Percentiles rank a stretch among this genome's conserved stretches.
phyloP scores from a whole-genome alignment of 768 basidiomycete genomes.

The Amyloporia xantha region DNA sequence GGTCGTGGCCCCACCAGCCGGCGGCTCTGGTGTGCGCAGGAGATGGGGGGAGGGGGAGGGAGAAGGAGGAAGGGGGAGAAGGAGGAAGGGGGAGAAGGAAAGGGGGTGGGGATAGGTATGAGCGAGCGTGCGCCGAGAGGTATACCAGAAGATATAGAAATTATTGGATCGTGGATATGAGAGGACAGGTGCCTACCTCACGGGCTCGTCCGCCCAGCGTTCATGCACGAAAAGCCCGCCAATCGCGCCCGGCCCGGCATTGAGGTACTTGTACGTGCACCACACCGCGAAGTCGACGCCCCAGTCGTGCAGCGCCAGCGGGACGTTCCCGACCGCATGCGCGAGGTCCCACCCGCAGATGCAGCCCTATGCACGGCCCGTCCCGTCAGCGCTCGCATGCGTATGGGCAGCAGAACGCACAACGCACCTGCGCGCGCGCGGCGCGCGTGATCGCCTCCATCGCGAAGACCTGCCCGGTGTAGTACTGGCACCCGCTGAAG shows the following conservation, averaged over 20 bases:
- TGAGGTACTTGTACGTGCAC: slow-evolving; percentile 98
- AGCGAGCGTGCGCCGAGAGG: too few relatives aligned
- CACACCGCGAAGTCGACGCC: slow-evolving; percentile 95
- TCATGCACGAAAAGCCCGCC: slow-evolving; percentile 89
- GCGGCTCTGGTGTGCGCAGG: slow-evolving; percentile 49
- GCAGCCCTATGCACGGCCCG: slow-evolving; percentile 54
- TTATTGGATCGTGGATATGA: background rate
- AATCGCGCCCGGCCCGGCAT: slow-evolving; percentile 95
- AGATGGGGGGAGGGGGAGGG: background rate
- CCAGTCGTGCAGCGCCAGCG: slow-evolving; percentile 87
- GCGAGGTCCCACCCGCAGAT: slow-evolving; percentile 96
- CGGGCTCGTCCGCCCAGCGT: slow-evolving; percentile 68
- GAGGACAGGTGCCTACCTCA: slow-evolving; percentile 28
- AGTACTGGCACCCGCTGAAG: slow-evolving; percentile 93
- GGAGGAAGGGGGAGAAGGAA: background rate
- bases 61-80: background rate
- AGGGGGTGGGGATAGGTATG: background rate
- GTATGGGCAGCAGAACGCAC: background rate
- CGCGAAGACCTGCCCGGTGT: slow-evolving; percentile 93
- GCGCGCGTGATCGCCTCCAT: slow-evolving; percentile 79
- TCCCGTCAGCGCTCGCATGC: background rate
- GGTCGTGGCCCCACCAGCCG: slow-evolving; percentile 98
- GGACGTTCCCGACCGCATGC: slow-evolving; percentile 92
- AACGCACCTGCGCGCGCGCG: slow-evolving; percentile 70
- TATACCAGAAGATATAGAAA: too few relatives aligned